Evolutionary conservation across 1,139 yeast species (phyloP).

Genomic region (Debaryomyces sp.): DNA sequence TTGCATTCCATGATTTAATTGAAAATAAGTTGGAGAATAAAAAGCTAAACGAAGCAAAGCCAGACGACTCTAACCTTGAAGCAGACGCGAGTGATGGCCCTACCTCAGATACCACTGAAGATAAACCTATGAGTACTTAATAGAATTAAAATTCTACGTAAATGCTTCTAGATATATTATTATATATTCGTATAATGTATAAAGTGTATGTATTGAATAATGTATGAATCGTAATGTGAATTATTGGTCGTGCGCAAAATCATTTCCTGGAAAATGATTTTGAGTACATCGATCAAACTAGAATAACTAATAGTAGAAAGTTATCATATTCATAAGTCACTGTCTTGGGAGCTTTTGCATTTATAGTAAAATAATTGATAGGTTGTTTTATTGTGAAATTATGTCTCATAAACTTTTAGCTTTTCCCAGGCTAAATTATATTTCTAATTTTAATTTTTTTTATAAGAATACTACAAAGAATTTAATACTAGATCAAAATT

Average conservation of each 20-base stretch:
- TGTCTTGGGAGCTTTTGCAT: background rate
- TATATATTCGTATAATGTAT: background rate
- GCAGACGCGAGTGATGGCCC: background rate
- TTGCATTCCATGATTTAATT: conserved; percentile 95
- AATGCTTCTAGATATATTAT: background rate
- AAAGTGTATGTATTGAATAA: background rate
- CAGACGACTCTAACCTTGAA: conserved; percentile 11
- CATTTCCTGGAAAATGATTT: background rate
- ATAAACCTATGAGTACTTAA: conserved; percentile 10
- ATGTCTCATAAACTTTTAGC: conserved; percentile 28
- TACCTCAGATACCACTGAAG: conserved; percentile 2
- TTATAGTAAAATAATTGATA: background rate
- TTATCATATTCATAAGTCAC: background rate
- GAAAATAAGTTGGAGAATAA: conserved; percentile 92
- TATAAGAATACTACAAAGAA: conserved; percentile 40
- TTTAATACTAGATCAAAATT: conserved; percentile 35
- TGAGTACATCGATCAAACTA: background rate
- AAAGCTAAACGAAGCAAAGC: conserved; percentile 46
- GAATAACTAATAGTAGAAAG: background rate
- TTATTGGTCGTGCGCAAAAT: background rate
- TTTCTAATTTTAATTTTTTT: conserved; percentile 41
- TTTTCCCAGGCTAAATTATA: conserved; percentile 31
- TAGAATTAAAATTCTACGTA: conserved; percentile 9
- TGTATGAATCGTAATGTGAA: background rate
- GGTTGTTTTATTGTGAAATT: background rate